These are phyloP conservation scores for Diaporthe caulivora DNA, from an alignment of 2,329 filamentous ascomycete species.

Conservation along the genomic window DNA sequence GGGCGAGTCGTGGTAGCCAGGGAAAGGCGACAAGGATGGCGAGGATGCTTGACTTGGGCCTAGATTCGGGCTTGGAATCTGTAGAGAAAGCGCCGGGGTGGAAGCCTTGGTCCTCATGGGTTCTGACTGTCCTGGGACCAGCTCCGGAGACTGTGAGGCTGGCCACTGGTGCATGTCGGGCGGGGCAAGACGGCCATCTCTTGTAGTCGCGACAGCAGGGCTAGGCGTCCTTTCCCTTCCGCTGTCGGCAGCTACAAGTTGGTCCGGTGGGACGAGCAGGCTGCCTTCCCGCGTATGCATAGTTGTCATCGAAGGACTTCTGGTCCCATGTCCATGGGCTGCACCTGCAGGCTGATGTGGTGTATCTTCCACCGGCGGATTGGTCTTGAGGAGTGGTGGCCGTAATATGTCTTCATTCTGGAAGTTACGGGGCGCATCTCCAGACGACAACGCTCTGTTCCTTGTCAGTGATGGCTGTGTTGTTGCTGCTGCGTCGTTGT, in stretches of 20 bases:
- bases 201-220: constrained; percentile 42
- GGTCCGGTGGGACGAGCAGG: constrained; percentile 21
- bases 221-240: constrained; percentile 42
- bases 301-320: constrained; percentile 7
- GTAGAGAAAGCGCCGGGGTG: constrained; percentile 48
- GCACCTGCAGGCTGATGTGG: neutral
- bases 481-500: constrained; percentile 32
- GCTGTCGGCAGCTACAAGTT: constrained; percentile 48
- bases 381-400: constrained; percentile 2
- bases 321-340: neutral
- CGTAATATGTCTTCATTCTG: constrained; percentile 40
- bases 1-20: constrained; percentile 73
- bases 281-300: constrained; percentile 11
- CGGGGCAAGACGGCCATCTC: constrained; percentile 50
- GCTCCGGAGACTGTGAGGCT: constrained; percentile 40
- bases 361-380: neutral
- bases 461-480: constrained; percentile 42
- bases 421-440: constrained; percentile 53
- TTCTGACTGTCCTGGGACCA: constrained; percentile 36
- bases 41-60: constrained; percentile 60
- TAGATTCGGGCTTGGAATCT: constrained; percentile 60
- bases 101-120: constrained; percentile 27
- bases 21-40: constrained; percentile 73
- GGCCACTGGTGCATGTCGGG: constrained; percentile 41
- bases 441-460: constrained; percentile 61